Evolutionary conservation across 345 rosid species (phyloP).

Genomic region (Dimocarpus longan): DNA sequence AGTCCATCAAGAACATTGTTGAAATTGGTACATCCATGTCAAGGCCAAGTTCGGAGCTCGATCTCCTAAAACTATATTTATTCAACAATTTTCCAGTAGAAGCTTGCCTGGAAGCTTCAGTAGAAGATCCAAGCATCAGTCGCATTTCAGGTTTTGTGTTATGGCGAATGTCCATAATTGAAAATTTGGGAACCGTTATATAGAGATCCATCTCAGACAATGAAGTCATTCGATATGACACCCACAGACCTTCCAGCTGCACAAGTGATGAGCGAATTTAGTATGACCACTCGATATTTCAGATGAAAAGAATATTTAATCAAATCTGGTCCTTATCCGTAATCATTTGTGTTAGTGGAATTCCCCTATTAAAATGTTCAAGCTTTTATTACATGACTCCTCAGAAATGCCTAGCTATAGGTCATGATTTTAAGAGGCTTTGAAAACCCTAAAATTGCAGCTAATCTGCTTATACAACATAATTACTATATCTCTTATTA

Average conservation of each 20-base stretch:
- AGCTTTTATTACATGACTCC: not conserved
- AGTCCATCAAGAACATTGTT: constrained; percentile 96
- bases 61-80: constrained; percentile 54
- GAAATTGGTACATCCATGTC: constrained; percentile 66
- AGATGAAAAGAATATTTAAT: not conserved
- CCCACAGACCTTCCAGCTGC: constrained; percentile 98
- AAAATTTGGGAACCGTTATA: constrained; percentile 84
- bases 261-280: constrained; percentile 24
- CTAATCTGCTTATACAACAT: not conserved
- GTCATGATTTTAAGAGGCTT: not conserved
- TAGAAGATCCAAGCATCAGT: constrained; percentile 95
- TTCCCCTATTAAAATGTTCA: not conserved
- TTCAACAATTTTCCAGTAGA: constrained; percentile 60
- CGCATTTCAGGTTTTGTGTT: constrained; percentile 95
- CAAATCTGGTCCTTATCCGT: not conserved
- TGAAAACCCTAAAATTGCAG: not conserved
- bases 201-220: constrained; percentile 92
- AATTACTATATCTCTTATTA: not conserved
- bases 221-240: constrained; percentile 85
- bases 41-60: constrained; percentile 45
- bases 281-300: not conserved
- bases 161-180: constrained; percentile 86
- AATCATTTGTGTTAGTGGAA: not conserved
- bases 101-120: constrained; percentile 78
- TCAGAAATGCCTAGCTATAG: not conserved